Conservation (phyloP, 148 eudicot genomes). For the Fagopyrum homotropicum region DNA sequence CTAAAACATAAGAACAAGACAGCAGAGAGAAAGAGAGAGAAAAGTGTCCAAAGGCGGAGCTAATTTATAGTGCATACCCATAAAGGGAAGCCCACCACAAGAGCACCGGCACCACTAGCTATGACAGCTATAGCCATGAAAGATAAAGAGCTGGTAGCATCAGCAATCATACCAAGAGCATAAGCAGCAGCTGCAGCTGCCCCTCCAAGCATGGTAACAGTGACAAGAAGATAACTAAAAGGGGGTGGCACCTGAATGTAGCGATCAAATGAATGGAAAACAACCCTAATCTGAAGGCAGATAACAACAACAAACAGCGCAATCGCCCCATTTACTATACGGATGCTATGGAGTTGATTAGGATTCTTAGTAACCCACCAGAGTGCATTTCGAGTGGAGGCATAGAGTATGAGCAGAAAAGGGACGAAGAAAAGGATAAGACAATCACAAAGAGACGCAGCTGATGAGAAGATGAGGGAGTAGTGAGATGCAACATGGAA, state of each 20-base stretch:
- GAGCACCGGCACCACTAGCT: constrained; percentile 81
- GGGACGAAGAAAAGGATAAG: constrained; percentile 79
- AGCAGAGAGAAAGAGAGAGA: background rate
- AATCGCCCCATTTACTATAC: constrained; percentile 68
- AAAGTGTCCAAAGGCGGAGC: background rate
- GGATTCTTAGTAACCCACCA: constrained; percentile 89
- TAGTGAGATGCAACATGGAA: constrained; percentile 73
- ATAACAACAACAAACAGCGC: constrained; percentile 67
- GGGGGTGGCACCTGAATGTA: constrained; percentile 96
- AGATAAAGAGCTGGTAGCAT: constrained; percentile 52
- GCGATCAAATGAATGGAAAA: constrained; percentile 81
- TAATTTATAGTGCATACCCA: constrained; percentile 46
- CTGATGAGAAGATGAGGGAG: constrained; percentile 53
- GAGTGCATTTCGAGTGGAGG: constrained; percentile 77
- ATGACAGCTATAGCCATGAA: constrained; percentile 67
- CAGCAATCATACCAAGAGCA: constrained; percentile 73
- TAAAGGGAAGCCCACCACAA: constrained; percentile 80
- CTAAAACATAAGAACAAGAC: background rate
- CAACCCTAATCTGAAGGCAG: constrained; percentile 77
- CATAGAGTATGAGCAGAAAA: constrained; percentile 66
- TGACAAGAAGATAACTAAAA: constrained; percentile 64
- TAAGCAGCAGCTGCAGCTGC: constrained; percentile 74
- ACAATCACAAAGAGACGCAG: constrained; percentile 51
- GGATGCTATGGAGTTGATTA: constrained; percentile 45
- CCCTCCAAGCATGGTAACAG: constrained; percentile 84